Conservation (phyloP, 1,284 basidiomycete genomes). For the Ganoderma multipileum region DNA sequence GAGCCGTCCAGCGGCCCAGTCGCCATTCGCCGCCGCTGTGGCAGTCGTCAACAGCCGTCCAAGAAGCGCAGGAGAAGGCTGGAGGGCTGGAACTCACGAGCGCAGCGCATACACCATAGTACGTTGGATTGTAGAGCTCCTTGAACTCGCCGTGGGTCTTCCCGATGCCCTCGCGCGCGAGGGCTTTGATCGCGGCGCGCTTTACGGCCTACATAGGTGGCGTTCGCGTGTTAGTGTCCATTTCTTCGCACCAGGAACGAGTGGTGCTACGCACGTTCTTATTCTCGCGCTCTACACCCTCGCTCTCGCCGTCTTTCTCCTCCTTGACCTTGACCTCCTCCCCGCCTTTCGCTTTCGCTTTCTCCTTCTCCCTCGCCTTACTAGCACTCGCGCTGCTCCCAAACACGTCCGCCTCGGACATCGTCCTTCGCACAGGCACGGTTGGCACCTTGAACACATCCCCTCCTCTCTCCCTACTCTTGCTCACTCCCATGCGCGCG, state of each 20-base stretch:
- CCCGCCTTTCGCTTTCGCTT: neutral
- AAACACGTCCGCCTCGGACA: conserved; percentile 55
- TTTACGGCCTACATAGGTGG: conserved; percentile 49
- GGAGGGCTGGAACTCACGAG: too few relatives aligned
- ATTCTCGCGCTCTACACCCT: conserved; percentile 36
- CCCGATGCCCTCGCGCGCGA: conserved; percentile 51
- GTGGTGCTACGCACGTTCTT: conserved; percentile 43
- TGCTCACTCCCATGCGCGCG: conserved; percentile 25
- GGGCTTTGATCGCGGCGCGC: conserved; percentile 45
- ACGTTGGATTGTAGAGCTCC: conserved; percentile 41
- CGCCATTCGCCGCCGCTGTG: conserved; percentile 65
- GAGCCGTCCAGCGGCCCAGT: conserved; percentile 68
- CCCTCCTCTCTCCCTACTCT: conserved; percentile 28
- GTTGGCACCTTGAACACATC: conserved; percentile 48
- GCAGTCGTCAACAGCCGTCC: neutral
- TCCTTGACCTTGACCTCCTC: neutral
- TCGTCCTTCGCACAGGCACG: conserved; percentile 36
- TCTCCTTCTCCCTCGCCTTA: conserved; percentile 43
- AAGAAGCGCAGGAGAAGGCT: too few relatives aligned
- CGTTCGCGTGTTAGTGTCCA: neutral
- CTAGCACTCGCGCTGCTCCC: conserved; percentile 31
- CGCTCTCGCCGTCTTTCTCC: too few relatives aligned
- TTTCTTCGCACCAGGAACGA: neutral
- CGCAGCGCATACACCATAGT: conserved; percentile 43
- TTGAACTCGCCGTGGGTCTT: conserved; percentile 66